These are phyloP conservation scores for Kurtzmaniella fragi DNA, from an alignment of 805 yeast genomes.

Conservation along the genomic window DNA sequence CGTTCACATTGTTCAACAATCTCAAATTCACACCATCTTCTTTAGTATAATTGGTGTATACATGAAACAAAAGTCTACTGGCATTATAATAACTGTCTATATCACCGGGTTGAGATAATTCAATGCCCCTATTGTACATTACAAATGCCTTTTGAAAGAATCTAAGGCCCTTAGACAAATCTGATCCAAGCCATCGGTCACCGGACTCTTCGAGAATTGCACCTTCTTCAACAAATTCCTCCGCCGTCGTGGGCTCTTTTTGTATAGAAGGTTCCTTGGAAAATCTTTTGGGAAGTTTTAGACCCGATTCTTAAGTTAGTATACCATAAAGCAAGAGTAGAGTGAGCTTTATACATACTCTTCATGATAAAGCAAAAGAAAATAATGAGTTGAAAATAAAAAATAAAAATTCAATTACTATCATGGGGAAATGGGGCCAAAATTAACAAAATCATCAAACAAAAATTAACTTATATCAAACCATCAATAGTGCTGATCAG, in stretches of 20 bases:
- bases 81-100: constrained; percentile 56
- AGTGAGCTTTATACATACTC: constrained; percentile 4
- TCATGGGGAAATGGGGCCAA: too few relatives aligned
- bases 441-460: too few relatives aligned
- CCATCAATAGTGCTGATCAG: too few relatives aligned
- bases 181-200: constrained; percentile 67
- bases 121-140: constrained; percentile 36
- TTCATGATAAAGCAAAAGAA: constrained; percentile 3
- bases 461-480: too few relatives aligned
- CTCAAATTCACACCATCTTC: constrained; percentile 39
- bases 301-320: constrained; percentile 4
- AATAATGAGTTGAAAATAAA: neutral
- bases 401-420: too few relatives aligned
- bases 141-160: constrained; percentile 57
- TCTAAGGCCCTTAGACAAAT: constrained; percentile 56
- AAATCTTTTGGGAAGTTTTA: constrained; percentile 3
- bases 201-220: constrained; percentile 67
- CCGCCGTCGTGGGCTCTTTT: constrained; percentile 36
- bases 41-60: constrained; percentile 46
- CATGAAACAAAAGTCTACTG: constrained; percentile 53
- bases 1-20: constrained; percentile 28
- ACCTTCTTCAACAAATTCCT: constrained; percentile 53
- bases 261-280: constrained; percentile 3
- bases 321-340: neutral
- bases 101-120: constrained; percentile 6